Percentiles rank a stretch among this genome's conserved stretches.
phyloP scores from a whole-genome alignment of 2,329 filamentous ascomycete genomes.

The Pseudomassariella vexata region DNA sequence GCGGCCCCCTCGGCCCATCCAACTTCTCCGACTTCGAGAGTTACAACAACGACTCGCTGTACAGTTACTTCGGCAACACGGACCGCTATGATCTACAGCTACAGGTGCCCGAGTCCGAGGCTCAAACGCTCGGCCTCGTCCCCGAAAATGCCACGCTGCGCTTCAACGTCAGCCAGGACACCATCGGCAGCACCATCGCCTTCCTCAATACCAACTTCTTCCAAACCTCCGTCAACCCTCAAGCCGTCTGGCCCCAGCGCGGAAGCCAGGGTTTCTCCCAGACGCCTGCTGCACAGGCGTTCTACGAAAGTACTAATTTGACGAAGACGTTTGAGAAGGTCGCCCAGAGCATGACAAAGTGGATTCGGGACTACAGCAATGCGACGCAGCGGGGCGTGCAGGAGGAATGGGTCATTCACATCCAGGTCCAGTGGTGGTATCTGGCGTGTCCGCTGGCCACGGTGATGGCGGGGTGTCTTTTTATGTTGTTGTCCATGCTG shows the following conservation, averaged over 20 bases:
- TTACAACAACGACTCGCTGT: too few species aligned
- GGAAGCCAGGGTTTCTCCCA: background rate
- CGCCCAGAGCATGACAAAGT: constrained; percentile 10
- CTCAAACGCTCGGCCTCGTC: too few species aligned
- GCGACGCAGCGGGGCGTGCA: constrained; percentile 4
- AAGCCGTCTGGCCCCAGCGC: constrained; percentile 2
- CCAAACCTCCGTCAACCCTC: background rate
- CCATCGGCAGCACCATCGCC: background rate
- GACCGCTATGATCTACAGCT: too few species aligned
- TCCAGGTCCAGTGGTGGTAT: constrained; percentile 12
- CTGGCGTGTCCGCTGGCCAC: background rate
- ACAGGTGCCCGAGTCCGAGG: too few species aligned
- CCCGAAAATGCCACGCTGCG: too few species aligned
- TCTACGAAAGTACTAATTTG: too few species aligned
- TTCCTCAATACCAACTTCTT: background rate
- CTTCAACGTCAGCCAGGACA: background rate
- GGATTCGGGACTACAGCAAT: constrained; percentile 11
- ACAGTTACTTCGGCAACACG: too few species aligned
- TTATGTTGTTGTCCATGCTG: background rate
- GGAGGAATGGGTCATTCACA: constrained; percentile 12
- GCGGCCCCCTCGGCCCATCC: too few species aligned
- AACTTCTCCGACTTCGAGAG: too few species aligned
- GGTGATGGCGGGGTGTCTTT: background rate
- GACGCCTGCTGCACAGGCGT: too few species aligned
- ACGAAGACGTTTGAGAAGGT: constrained; percentile 10